Base-by-base conservation (phyloP, 306 rosid species). In the Corylus avellana region DNA sequence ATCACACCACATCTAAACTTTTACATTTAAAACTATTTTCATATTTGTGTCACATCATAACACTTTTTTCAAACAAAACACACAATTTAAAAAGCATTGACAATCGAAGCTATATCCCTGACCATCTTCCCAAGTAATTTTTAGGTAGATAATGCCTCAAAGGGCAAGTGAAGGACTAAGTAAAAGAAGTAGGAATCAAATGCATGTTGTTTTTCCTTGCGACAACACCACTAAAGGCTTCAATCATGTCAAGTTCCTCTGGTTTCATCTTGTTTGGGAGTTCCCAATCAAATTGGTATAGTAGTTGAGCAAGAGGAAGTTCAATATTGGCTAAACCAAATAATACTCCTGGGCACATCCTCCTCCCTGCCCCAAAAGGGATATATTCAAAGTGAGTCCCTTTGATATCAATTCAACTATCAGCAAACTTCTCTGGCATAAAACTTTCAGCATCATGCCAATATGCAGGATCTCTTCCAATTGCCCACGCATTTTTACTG, bases 361-460 rank as follows among this genome's bases (percentile, higher is more conserved):
- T 84, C 74, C 82, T 84, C 8, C 87, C 87, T 50, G 77, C 70
- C 13, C 87, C 87, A 73, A 84, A 84, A 3, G 84, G 87, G 1
- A 76, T 72, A 72, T 55, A 84, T 72, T 80, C 84, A 12, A 72
- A 80, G 58, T 64, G 35, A 25, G 3, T 74, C 17, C 76, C 73
- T 62, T 70, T 86, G 51, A 74, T 77, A 63, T 83, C 83, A 63
- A 11, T 0, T 12, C 12, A 5, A 7, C 8, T 77, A 8, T 53
- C 78, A 12, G 49, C 8, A 53, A 86, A 86, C 53, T 86, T 82
- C 53, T 86, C 89, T 4, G 89, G 86, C 7, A 76, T 27, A 46
- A 86, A 86, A 17, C 61, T 83, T 32, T 86, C 83, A 0, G 85
- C 79, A 27, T 86, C 87, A 56, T 54, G 13, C 87, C 86, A 86